phyloP scores from a whole-genome alignment of 441 rosid genomes.

The Mallotus repandus region DNA sequence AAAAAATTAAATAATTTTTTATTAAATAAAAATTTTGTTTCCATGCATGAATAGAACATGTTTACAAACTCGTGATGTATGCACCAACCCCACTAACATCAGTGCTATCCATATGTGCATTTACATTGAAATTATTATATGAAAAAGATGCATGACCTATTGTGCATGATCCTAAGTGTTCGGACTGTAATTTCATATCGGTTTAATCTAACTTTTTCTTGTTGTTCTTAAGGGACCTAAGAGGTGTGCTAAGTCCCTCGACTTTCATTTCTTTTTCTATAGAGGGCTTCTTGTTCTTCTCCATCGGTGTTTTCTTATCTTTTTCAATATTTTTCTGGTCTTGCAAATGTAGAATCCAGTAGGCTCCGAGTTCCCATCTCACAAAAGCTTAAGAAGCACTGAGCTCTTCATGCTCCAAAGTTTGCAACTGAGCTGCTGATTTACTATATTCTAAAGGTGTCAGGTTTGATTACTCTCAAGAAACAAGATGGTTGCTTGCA shows the following conservation, averaged over 20 bases:
- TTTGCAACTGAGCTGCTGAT: conserved; percentile 40
- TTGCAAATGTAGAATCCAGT: conserved; percentile 72
- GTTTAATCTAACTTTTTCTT: conserved; percentile 62
- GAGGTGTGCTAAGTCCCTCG: conserved; percentile 98
- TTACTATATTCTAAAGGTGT: conserved; percentile 53
- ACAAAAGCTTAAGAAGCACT: conserved; percentile 44
- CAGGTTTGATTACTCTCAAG: too few relatives aligned
- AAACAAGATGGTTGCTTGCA: too few relatives aligned
- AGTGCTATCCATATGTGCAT: too few relatives aligned
- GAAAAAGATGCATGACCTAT: too few relatives aligned
- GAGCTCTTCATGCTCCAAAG: conserved; percentile 42
- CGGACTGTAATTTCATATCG: conserved; percentile 39
- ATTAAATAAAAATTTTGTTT: too few relatives aligned
- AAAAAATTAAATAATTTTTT: too few relatives aligned
- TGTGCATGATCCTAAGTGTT: conserved; percentile 43
- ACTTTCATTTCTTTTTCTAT: conserved; percentile 76
- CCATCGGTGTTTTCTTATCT: conserved; percentile 63
- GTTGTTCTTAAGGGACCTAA: conserved; percentile 72
- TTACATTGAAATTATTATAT: too few relatives aligned
- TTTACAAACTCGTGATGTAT: too few relatives aligned
- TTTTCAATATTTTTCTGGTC: conserved; percentile 73
- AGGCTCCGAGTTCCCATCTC: conserved; percentile 80
- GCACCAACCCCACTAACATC: too few relatives aligned
- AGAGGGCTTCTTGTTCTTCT: conserved; percentile 54
- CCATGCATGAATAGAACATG: too few relatives aligned